These are phyloP conservation scores for Elsinoe necatrix DNA, from an alignment of 2,329 filamentous ascomycete genomes.

Conservation along the genomic window DNA sequence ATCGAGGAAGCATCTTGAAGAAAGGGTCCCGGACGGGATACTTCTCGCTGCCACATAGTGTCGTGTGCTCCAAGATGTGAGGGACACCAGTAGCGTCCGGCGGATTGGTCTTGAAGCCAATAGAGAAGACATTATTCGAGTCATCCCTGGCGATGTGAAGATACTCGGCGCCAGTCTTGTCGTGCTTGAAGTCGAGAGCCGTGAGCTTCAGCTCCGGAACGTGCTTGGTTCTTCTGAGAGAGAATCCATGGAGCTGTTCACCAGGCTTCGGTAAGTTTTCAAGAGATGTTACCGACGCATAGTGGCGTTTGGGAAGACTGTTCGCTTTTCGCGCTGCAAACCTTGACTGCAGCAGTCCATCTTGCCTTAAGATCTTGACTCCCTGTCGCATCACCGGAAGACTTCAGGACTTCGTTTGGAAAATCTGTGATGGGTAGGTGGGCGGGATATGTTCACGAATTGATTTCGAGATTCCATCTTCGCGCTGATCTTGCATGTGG, in stretches of 20 bases:
- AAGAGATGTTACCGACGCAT: constrained; percentile 66
- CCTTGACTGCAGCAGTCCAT: constrained; percentile 1
- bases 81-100: constrained; percentile 93
- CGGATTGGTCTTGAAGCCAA: constrained; percentile 98
- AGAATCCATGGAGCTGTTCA: constrained; percentile 88
- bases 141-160: constrained; percentile 91
- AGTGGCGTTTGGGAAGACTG: constrained; percentile 25
- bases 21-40: constrained; percentile 96
- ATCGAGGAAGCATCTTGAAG: constrained; percentile 98
- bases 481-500: not conserved
- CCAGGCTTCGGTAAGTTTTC: constrained; percentile 68
- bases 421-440: not conserved
- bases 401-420: not conserved
- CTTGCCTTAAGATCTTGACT: not conserved
- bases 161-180: constrained; percentile 93
- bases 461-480: not conserved
- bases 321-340: not conserved
- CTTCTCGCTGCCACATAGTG: constrained; percentile 90
- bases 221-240: constrained; percentile 77
- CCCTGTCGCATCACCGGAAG: constrained; percentile 1
- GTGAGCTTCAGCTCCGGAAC: constrained; percentile 91
- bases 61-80: constrained; percentile 96
- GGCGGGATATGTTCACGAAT: not conserved
- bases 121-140: constrained; percentile 98
- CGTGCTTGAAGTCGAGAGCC: constrained; percentile 80